These are phyloP conservation scores for Cinchona pubescens DNA, from an alignment of 257 asterid species.

Conservation along the genomic window DNA sequence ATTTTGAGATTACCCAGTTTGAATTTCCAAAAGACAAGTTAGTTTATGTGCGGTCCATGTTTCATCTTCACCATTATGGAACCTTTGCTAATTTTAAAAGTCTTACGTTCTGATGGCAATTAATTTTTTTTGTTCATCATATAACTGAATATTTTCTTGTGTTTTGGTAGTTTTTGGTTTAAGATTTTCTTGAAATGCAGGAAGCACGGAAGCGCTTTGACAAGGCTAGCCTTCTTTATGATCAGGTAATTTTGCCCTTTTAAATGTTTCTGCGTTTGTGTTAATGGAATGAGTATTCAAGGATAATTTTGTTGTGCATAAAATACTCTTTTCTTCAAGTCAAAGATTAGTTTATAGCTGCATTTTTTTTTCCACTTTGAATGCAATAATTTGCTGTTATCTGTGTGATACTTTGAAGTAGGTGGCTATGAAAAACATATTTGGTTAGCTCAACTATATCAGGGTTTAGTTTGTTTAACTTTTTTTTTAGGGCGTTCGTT, in stretches of 20 bases:
- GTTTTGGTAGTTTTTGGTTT: conserved; percentile 20
- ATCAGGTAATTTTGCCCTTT: conserved; percentile 61
- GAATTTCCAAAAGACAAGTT: background rate
- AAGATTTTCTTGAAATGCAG: conserved; percentile 49
- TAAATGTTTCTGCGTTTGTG: background rate
- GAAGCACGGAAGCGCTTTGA: conserved; percentile 97
- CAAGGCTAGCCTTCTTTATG: conserved; percentile 95
- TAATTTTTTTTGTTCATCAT: background rate
- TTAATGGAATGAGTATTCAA: background rate
- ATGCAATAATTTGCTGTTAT: background rate
- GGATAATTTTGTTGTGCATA: background rate
- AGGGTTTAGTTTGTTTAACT: background rate
- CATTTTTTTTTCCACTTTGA: background rate
- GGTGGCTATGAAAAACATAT: background rate
- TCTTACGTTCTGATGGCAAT: background rate
- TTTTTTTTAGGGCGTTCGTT: no score
- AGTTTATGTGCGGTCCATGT: background rate
- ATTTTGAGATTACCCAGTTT: background rate
- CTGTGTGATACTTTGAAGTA: background rate
- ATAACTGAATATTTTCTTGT: background rate
- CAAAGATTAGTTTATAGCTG: conserved; percentile 1
- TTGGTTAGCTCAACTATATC: background rate
- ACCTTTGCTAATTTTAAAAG: background rate
- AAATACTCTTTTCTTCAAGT: background rate
- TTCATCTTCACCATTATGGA: background rate